These are phyloP conservation scores for Alternaria brassicicola DNA, from an alignment of 2,329 filamentous ascomycete species.

Conservation along the genomic window DNA sequence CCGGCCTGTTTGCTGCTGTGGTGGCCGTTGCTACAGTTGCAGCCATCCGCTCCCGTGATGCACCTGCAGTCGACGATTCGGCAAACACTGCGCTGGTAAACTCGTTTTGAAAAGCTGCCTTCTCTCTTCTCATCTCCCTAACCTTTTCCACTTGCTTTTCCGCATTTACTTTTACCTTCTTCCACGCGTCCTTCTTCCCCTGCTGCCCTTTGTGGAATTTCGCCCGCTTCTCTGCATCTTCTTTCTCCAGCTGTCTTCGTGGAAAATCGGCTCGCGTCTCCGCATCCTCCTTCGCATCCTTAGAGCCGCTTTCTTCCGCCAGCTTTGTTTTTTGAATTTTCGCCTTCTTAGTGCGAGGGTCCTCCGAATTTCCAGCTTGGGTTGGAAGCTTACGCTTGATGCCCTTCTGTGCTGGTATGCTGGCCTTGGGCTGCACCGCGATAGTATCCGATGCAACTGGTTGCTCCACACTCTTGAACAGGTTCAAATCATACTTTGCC, in stretches of 20 bases:
- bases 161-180: neutral
- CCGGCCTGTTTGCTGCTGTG: neutral
- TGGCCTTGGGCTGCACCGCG: neutral
- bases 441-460: neutral
- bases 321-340: neutral
- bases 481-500: neutral
- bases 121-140: neutral
- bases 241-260: too few species aligned
- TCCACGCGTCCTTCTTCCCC: neutral
- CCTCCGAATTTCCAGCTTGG: neutral
- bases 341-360: neutral
- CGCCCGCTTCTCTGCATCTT: neutral
- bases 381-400: neutral
- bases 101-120: neutral
- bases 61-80: slow-evolving; percentile 8
- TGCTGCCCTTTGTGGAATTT: neutral
- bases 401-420: neutral
- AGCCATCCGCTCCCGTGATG: neutral
- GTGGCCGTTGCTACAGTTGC: neutral
- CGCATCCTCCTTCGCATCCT: neutral
- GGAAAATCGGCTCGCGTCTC: neutral
- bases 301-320: neutral
- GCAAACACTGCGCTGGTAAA: neutral
- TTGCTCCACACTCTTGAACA: neutral
- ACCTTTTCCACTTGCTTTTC: neutral